These are phyloP conservation scores for Kockovaella imperatae DNA, from an alignment of 768 basidiomycete genomes.

Conservation along the genomic window DNA sequence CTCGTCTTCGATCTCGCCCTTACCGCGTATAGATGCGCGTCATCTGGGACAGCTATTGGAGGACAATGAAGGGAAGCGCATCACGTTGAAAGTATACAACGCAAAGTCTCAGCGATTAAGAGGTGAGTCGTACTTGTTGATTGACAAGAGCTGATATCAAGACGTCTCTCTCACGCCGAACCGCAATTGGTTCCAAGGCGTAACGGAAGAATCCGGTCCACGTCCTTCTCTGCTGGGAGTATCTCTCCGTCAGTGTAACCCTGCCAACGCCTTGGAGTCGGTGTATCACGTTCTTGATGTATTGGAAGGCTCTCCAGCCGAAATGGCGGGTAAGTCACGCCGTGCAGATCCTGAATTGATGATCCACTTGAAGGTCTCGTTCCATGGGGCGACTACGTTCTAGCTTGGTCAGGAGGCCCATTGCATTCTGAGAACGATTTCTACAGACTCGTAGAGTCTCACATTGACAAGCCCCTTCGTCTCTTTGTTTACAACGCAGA, in stretches of 20 bases:
- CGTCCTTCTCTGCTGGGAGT: constrained; percentile 90
- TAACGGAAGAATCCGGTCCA: constrained; percentile 39
- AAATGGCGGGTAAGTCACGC: constrained; percentile 12
- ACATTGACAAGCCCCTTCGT: constrained; percentile 84
- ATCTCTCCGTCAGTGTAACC: constrained; percentile 86
- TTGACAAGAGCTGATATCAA: constrained; percentile 36
- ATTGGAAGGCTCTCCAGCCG: constrained; percentile 84
- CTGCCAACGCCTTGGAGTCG: constrained; percentile 76
- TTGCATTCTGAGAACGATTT: constrained; percentile 88
- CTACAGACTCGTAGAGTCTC: constrained; percentile 88
- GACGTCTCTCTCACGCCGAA: constrained; percentile 81
- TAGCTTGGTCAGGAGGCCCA: constrained; percentile 92
- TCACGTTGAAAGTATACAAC: constrained; percentile 41
- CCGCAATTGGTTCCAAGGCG: constrained; percentile 60
- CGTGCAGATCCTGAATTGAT: neutral
- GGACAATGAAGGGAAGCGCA: constrained; percentile 33
- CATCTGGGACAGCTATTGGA: constrained; percentile 35
- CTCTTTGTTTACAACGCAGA: constrained; percentile 96
- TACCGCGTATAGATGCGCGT: constrained; percentile 16
- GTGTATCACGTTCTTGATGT: constrained; percentile 99
- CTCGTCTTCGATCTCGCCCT: neutral
- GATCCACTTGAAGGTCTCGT: constrained; percentile 76
- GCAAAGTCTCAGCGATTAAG: constrained; percentile 39
- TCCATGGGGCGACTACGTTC: constrained; percentile 69
- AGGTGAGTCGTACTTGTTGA: constrained; percentile 22